phyloP scores from a whole-genome alignment of 148 eudicot genomes.

The Nepenthes gracilis region DNA sequence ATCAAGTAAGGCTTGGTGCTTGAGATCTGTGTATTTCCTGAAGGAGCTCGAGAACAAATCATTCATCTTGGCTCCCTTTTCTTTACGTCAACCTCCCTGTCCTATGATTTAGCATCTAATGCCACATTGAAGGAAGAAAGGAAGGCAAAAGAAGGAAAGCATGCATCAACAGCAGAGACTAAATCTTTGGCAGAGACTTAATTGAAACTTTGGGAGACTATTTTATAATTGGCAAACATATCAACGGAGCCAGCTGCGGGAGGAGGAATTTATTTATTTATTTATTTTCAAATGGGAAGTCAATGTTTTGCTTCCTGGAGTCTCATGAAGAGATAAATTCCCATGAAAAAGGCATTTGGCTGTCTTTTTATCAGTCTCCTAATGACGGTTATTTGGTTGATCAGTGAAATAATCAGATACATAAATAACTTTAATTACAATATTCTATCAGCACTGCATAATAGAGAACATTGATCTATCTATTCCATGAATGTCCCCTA shows the following conservation, averaged over 20 bases:
- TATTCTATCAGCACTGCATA: too few relatives aligned
- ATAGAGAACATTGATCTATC: neutral
- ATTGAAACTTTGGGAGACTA: neutral
- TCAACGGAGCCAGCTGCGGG: too few relatives aligned
- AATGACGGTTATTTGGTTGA: too few relatives aligned
- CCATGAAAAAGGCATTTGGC: too few relatives aligned
- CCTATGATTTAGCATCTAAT: neutral
- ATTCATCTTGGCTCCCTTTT: conserved; percentile 32
- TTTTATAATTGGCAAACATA: neutral
- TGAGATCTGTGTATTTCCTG: conserved; percentile 42
- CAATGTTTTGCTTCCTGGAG: too few relatives aligned
- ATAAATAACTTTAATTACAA: too few relatives aligned
- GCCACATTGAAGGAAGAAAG: neutral
- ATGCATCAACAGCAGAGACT: neutral
- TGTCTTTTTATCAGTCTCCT: too few relatives aligned
- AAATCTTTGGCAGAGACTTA: neutral
- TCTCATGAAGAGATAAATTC: too few relatives aligned
- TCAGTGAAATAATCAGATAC: too few relatives aligned
- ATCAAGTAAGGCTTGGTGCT: conserved; percentile 25
- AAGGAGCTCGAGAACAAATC: conserved; percentile 72
- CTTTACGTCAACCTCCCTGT: neutral
- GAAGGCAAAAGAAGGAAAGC: neutral
- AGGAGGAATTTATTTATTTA: too few relatives aligned
- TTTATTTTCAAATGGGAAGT: too few relatives aligned
- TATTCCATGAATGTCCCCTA: conserved; percentile 1